A percentile compares a stretch with the other conserved stretches of the same genome.
These are phyloP conservation scores for Nitzschia inconspicua DNA, from an alignment of 108 stramenopile genomes.

Conservation along the genomic window DNA sequence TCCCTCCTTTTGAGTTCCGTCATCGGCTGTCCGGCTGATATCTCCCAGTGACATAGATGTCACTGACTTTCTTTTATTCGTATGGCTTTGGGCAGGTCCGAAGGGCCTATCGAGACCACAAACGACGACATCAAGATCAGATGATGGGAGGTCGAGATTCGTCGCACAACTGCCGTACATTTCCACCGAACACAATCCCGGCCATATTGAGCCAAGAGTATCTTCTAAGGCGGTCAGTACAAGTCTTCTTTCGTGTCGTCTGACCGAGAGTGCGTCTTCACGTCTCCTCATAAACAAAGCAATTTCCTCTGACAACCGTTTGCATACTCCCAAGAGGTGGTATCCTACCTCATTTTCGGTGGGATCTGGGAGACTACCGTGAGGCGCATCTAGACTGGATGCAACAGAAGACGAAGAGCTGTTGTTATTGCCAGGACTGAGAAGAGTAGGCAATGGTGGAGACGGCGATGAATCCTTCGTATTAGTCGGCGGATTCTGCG, in stretches of 20 bases:
- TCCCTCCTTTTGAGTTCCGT: not conserved
- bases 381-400: slow-evolving; percentile 80
- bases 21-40: not conserved
- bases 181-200: slow-evolving; percentile 62
- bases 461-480: slow-evolving; percentile 24
- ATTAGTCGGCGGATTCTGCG: slow-evolving; percentile 5
- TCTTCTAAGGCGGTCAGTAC: slow-evolving; percentile 68
- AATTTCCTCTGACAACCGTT: slow-evolving; percentile 69
- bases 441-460: slow-evolving; percentile 68
- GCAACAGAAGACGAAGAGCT: slow-evolving; percentile 81
- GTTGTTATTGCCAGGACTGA: slow-evolving; percentile 64
- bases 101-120: slow-evolving; percentile 50
- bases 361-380: slow-evolving; percentile 35
- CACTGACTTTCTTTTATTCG: not conserved
- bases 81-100: not conserved
- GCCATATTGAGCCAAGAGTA: slow-evolving; percentile 66
- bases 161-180: slow-evolving; percentile 90
- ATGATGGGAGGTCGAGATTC: slow-evolving; percentile 78
- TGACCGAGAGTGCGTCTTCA: slow-evolving; percentile 48
- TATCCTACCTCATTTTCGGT: slow-evolving; percentile 80
- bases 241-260: slow-evolving; percentile 64
- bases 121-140: slow-evolving; percentile 88
- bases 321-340: slow-evolving; percentile 76
- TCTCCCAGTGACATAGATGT: not conserved
- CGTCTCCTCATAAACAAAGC: slow-evolving; percentile 74